Base-by-base conservation (phyloP, 2,329 filamentous ascomycete genomes). In the Fusarium sp. region DNA sequence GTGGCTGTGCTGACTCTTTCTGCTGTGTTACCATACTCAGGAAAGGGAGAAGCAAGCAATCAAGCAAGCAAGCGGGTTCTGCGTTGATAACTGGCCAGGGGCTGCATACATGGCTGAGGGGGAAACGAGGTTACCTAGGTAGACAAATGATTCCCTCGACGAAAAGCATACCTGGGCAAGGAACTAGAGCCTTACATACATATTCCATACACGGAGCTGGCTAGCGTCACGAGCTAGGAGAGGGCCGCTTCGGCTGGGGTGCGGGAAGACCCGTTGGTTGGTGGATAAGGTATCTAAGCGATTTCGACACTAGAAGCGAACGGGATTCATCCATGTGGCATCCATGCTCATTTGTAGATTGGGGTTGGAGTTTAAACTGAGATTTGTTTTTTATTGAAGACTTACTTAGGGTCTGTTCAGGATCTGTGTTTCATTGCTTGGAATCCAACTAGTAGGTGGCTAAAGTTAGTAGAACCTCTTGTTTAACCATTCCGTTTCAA, bases 271-370 rank as follows among this genome's bases (percentile, higher is more conserved):
- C 57, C 57, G 57, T 43, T 43, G 47, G 26, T 28, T 28, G 26
- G 38, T 48, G 48, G 57, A 60, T 60, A 55, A 34, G 24, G 41
- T 43, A 22, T 28, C 15, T 56, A 46, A 49, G 36, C 31, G 31
- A 19, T 19, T 19, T 19, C 19, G 19, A 19, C 19, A 19, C 19
- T 19, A 19, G 25, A 26, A 52, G 43, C 19, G 29, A 24, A 28
- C 19, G 28, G n/a, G 22, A 34, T 47, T 31, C n/a, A 22, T 61
- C 57, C 57, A 55, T 60, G 57, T 60, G 57, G 57, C 57, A 60
- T 60, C 57, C 57, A 60, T 60, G 56, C 43, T 61, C 32, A 10
- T 61, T 54, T 61, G 19, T 46, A 60, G 48, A 61, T 48, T 38
- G 36, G 55, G 45, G 51, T 29, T 26, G 22, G 29, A 32, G 35